These are phyloP conservation scores for Geotrichum restrictum DNA, from an alignment of 1,139 yeast genomes.

Conservation along the genomic window DNA sequence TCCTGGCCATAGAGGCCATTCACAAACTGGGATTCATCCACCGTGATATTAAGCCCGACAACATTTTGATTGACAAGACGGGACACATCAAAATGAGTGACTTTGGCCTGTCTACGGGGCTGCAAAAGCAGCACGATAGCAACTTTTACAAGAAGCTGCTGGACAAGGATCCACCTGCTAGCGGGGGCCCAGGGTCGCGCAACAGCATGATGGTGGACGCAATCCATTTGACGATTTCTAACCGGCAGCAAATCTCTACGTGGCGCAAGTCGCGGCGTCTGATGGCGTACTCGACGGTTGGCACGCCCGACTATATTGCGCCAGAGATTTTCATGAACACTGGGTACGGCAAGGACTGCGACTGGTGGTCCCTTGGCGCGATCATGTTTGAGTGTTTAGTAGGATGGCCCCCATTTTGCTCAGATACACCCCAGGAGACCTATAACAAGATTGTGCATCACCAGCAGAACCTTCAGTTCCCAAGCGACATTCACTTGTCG, in stretches of 20 bases:
- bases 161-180: conserved; percentile 45
- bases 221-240: conserved; percentile 90
- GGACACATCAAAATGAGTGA: conserved; percentile 71
- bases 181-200: conserved; percentile 37
- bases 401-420: conserved; percentile 99
- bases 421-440: conserved; percentile 96
- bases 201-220: conserved; percentile 93
- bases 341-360: conserved; percentile 98
- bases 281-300: conserved; percentile 98
- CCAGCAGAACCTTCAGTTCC: conserved; percentile 89
- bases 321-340: conserved; percentile 95
- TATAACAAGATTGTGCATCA: conserved; percentile 91
- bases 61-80: conserved; percentile 56
- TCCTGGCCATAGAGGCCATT: conserved; percentile 69
- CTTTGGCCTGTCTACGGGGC: conserved; percentile 75
- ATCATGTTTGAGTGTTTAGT: conserved; percentile 97
- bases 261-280: conserved; percentile 95
- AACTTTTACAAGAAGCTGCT: conserved; percentile 62
- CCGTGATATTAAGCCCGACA: conserved; percentile 77
- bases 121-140: conserved; percentile 69
- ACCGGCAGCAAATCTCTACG: conserved; percentile 95
- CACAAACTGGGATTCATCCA: conserved; percentile 72
- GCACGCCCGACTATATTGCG: conserved; percentile 98
- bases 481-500: conserved; percentile 90
- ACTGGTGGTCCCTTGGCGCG: conserved; percentile 99